Evolutionary conservation across 2,329 filamentous ascomycete species (phyloP).

Genomic region (Aspergillus sp.): DNA sequence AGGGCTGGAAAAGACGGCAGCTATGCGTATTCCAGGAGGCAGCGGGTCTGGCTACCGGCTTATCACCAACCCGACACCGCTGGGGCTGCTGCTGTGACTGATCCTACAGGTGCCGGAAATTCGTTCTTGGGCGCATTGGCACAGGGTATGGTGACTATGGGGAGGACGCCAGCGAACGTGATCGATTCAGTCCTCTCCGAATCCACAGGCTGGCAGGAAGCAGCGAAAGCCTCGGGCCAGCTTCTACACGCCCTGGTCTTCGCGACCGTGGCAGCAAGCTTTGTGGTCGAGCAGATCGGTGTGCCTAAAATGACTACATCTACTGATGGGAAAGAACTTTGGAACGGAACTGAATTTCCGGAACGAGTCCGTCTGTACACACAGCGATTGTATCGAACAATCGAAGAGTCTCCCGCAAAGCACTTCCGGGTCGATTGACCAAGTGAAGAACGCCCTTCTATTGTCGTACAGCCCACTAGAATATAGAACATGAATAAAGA

Average conservation of each 20-base stretch:
- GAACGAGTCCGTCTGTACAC: conserved; percentile 46
- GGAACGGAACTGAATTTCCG: conserved; percentile 46
- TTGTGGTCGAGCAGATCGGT: conserved; percentile 92
- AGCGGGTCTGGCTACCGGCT: conserved; percentile 70
- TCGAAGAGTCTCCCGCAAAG: conserved; percentile 38
- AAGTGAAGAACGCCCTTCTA: conserved; percentile 37
- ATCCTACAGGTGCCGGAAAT: conserved; percentile 93
- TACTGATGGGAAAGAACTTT: conserved; percentile 36
- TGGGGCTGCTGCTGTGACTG: conserved; percentile 59
- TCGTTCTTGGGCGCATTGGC: conserved; percentile 71
- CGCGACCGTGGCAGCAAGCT: conserved; percentile 81
- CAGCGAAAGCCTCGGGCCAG: conserved; percentile 48
- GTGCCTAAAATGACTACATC: conserved; percentile 56
- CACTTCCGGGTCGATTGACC: conserved; percentile 38
- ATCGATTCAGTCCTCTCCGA: conserved; percentile 39
- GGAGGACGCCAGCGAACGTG: conserved; percentile 28
- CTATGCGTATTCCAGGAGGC: conserved; percentile 46
- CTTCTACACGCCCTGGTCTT: conserved; percentile 69
- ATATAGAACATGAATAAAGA: conserved; percentile 33
- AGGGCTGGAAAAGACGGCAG: conserved; percentile 63
- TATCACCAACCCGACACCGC: conserved; percentile 56
- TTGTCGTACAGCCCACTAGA: conserved; percentile 38
- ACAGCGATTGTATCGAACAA: conserved; percentile 39
- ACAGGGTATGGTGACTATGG: conserved; percentile 52
- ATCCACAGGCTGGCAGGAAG: conserved; percentile 55